Conservation (phyloP, 768 basidiomycete species). For the Kwoniella heveanensis region DNA sequence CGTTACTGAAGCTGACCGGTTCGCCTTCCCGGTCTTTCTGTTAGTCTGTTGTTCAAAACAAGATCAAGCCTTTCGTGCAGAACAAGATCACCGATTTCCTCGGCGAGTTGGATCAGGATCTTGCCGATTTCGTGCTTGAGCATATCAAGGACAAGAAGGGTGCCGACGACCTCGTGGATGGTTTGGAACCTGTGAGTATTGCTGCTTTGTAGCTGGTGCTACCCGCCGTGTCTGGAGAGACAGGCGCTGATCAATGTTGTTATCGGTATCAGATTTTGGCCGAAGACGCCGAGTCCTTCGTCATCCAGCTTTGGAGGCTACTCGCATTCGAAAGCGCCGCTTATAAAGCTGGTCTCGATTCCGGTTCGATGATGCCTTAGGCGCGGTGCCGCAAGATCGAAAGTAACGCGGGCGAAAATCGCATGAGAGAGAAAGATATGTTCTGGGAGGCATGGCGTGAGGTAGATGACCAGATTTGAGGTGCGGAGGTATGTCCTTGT, state of each 20-base stretch:
- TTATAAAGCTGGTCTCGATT: conserved; percentile 82
- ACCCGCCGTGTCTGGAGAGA: no score
- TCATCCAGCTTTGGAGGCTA: conserved; percentile 82
- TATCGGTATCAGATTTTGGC: conserved; percentile 70
- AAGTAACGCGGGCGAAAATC: background rate
- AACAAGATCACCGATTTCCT: conserved; percentile 81
- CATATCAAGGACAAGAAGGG: conserved; percentile 88
- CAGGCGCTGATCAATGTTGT: background rate
- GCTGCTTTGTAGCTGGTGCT: background rate
- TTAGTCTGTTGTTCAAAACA: conserved; percentile 72
- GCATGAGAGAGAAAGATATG: background rate
- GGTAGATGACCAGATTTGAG: background rate
- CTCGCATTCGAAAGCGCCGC: conserved; percentile 95
- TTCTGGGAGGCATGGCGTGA: background rate
- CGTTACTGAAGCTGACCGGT: no score
- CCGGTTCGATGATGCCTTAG: conserved; percentile 74
- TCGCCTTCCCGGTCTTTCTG: no score
- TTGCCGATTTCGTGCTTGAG: conserved; percentile 90
- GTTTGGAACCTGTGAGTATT: conserved; percentile 78
- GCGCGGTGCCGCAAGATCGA: background rate
- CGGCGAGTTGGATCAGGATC: conserved; percentile 88
- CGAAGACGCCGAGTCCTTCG: conserved; percentile 81
- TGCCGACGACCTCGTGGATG: conserved; percentile 82
- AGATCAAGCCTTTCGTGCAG: conserved; percentile 81
- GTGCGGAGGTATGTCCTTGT: conserved; percentile 19